Conservation (phyloP, 2,329 filamentous ascomycete species). For the Trichoderma hamatum region DNA sequence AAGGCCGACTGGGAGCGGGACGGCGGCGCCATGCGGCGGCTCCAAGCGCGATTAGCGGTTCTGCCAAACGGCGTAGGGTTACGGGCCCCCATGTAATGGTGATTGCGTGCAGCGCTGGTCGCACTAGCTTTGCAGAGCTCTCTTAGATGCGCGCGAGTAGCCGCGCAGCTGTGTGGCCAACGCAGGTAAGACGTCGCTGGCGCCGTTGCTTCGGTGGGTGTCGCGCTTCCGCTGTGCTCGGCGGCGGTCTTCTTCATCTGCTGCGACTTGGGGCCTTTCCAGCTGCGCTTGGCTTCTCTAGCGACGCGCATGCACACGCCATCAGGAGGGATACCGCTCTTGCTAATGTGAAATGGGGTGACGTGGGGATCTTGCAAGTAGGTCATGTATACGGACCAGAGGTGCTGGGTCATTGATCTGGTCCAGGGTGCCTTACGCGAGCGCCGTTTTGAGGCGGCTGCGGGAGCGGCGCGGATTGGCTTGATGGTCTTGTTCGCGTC, state of each 20-base stretch:
- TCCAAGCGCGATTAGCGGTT: slow-evolving; percentile 53
- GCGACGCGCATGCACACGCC: slow-evolving; percentile 67
- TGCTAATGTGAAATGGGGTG: slow-evolving; percentile 66
- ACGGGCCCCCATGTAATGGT: slow-evolving; percentile 50
- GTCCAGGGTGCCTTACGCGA: slow-evolving; percentile 62
- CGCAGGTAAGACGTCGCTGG: slow-evolving; percentile 54
- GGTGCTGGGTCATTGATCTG: slow-evolving; percentile 64
- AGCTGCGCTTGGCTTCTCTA: slow-evolving; percentile 66
- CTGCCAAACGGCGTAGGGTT: slow-evolving; percentile 61
- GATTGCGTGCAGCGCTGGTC: slow-evolving; percentile 47
- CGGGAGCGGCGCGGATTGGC: slow-evolving; percentile 1
- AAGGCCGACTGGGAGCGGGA: slow-evolving; percentile 54
- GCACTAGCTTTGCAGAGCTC: slow-evolving; percentile 64
- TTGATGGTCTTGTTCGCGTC: slow-evolving; percentile 41
- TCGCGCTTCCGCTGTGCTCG: slow-evolving; percentile 56
- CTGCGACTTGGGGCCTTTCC: slow-evolving; percentile 61
- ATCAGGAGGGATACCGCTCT: slow-evolving; percentile 65
- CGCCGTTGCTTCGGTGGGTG: slow-evolving; percentile 53
- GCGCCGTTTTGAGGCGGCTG: slow-evolving; percentile 6
- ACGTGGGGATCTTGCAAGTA: slow-evolving; percentile 70
- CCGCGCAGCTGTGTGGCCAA: slow-evolving; percentile 67
- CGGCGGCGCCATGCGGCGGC: slow-evolving; percentile 53
- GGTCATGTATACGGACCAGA: slow-evolving; percentile 67
- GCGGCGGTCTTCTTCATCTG: slow-evolving; percentile 35
- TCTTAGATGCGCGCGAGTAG: slow-evolving; percentile 63